Percentiles rank a stretch among this genome's conserved stretches.
Conservation (phyloP, 2,329 filamentous ascomycete species). For the Dactylonectria macrodidyma region DNA sequence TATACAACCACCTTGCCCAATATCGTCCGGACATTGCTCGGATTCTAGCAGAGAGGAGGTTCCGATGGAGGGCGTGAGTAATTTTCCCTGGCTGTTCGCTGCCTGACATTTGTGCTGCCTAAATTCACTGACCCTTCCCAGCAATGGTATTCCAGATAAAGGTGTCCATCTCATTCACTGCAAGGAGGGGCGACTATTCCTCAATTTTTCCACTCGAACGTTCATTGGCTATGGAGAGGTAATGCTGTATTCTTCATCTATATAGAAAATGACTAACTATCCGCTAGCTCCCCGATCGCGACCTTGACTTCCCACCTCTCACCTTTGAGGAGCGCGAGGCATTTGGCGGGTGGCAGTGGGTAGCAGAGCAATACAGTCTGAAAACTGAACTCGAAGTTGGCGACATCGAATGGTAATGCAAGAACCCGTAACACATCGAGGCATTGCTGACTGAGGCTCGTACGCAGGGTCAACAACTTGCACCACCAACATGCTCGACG, state of each 20-base stretch:
- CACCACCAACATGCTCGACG: conserved; percentile 15
- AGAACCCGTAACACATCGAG: too few species aligned
- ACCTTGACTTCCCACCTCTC: background rate
- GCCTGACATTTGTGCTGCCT: background rate
- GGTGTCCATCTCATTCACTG: conserved; percentile 11
- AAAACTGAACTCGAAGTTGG: conserved; percentile 9
- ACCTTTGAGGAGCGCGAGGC: conserved; percentile 7
- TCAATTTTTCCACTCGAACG: conserved; percentile 17
- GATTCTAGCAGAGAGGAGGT: conserved; percentile 1
- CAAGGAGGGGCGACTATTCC: background rate
- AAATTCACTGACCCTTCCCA: background rate
- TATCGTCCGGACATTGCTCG: conserved; percentile 17
- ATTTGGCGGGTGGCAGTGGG: conserved; percentile 21
- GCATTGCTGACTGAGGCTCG: background rate
- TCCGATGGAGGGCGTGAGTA: conserved; percentile 15
- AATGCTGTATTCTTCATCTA: background rate
- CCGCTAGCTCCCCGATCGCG: background rate
- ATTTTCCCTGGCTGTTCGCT: background rate
- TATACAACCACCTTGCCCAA: conserved; percentile 13
- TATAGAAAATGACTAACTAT: background rate
- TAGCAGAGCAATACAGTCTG: conserved; percentile 15
- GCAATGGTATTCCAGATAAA: conserved; percentile 9
- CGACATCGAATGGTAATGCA: conserved; percentile 12
- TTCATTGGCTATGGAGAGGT: conserved; percentile 20
- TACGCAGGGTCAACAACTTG: conserved; percentile 4